Percentiles rank a stretch among this genome's conserved stretches.
These are phyloP conservation scores for Pisolithus orientalis DNA, from an alignment of 768 basidiomycete genomes.

Conservation along the genomic window DNA sequence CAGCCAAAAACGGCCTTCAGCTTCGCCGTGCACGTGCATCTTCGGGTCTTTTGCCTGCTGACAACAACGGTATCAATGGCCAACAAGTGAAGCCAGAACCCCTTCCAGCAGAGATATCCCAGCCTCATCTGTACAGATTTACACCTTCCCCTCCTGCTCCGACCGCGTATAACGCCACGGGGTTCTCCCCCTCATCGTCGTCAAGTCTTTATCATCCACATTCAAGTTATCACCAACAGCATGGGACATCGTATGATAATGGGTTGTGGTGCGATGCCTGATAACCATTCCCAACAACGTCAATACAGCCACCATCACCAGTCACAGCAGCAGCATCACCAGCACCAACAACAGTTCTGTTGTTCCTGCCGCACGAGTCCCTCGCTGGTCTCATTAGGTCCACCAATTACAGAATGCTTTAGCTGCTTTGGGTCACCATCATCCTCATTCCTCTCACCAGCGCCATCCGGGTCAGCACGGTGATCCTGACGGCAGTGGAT, in stretches of 20 bases:
- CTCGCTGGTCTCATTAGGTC: slow-evolving; percentile 53
- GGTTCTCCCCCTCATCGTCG: background rate
- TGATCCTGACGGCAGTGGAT: slow-evolving; percentile 18
- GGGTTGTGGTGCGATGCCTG: slow-evolving; percentile 18
- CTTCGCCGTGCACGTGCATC: slow-evolving; percentile 25
- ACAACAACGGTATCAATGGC: slow-evolving; percentile 34
- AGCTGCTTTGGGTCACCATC: slow-evolving; percentile 53
- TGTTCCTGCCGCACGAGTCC: slow-evolving; percentile 64
- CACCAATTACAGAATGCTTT: slow-evolving; percentile 59
- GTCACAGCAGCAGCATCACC: slow-evolving; percentile 5
- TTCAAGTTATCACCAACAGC: slow-evolving; percentile 25
- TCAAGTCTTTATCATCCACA: background rate
- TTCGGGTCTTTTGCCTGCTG: background rate
- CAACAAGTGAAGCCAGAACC: slow-evolving; percentile 54
- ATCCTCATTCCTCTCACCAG: slow-evolving; percentile 39
- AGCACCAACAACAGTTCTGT: slow-evolving; percentile 31
- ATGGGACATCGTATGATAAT: slow-evolving; percentile 32
- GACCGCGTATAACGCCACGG: slow-evolving; percentile 35
- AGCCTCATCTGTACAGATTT: slow-evolving; percentile 60
- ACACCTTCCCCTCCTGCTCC: slow-evolving; percentile 52
- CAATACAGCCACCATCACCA: slow-evolving; percentile 14
- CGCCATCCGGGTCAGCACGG: background rate
- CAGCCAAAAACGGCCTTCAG: slow-evolving; percentile 56
- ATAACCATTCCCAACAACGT: slow-evolving; percentile 26
- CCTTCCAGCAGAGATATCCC: slow-evolving; percentile 36